Evolutionary conservation across 768 basidiomycete genomes (phyloP).

Genomic region (Russula griseocarnosa): DNA sequence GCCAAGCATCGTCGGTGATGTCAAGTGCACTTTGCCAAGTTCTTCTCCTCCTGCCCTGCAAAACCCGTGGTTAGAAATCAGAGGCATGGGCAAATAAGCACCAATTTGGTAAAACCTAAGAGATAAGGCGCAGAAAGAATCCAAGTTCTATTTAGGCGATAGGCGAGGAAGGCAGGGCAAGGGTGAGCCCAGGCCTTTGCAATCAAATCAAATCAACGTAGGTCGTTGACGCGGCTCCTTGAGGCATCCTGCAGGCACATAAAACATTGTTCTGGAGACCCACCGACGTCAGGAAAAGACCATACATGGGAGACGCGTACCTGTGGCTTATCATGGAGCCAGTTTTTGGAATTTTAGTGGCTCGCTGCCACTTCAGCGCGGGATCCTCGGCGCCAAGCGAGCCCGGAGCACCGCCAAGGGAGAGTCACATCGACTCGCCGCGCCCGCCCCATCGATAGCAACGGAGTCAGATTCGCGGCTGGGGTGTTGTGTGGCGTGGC

Average conservation of each 20-base stretch:
- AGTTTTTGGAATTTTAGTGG: no score
- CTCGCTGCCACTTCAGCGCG: no score
- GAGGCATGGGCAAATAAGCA: not conserved
- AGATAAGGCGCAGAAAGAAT: conserved; percentile 37
- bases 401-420: no score
- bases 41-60: conserved; percentile 38
- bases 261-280: conserved; percentile 31
- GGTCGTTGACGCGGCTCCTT: conserved; percentile 32
- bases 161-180: no score
- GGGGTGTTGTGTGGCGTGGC: no score
- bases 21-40: conserved; percentile 38
- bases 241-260: conserved; percentile 42
- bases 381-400: no score
- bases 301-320: not conserved
- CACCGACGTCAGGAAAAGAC: not conserved
- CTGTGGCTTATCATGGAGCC: no score
- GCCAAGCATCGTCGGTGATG: conserved; percentile 30
- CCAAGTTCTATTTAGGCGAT: conserved; percentile 15
- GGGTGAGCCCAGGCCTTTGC: conserved; percentile 33
- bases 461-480: no score
- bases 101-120: conserved; percentile 32
- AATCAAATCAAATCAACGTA: conserved; percentile 36
- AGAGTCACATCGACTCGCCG: no score
- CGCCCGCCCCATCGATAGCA: no score
- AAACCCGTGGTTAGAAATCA: conserved; percentile 30